Evolutionary conservation across 192 early-diverging fungal genomes (phyloP), one percentile per base, ranked within the genome.

Genomic region (Podila epicladia): DNA sequence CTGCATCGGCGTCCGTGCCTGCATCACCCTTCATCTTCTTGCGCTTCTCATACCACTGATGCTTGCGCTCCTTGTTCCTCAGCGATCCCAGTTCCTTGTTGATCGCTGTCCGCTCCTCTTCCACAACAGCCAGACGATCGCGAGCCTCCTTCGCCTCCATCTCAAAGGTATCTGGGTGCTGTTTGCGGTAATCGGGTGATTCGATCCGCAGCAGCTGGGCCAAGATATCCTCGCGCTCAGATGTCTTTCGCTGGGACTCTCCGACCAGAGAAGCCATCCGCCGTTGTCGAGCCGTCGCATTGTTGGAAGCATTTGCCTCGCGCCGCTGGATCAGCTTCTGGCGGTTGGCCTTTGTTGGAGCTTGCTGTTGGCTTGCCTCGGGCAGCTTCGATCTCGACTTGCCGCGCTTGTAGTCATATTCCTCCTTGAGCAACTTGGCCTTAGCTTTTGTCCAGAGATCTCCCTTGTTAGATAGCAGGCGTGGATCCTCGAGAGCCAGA

Each of bases 21-120:
- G 65, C 57, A 9, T 75, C 75, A 8, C 58, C 68, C 19, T 72
- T 69, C 37, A 73, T 63, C 35, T 80, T 71, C 57, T 89, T 87
- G 32, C 79, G 75, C 67, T 83, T 83, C 59, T 89, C 86, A 29
- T 89, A 89, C 88, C 88, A 89, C 58, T 87, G 88, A 64, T 89
- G 88, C 65, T 89, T 89, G 57, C 88, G 83, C 69, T 89, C 88
- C 68, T 89, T 86, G 28, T 83, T 79, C 62, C 85, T 86, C 15
- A 87, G 71, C 9, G 67, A 75, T 1, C 67, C 65, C 32, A 86
- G 37, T 35, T 87, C 73, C 35, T 83, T 74, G 17, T 58, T 67
- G 15, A 87, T 33, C 19, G 72, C 65, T 0, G 41, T 26, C 50
- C 75, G 62, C n/a, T 76, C 69, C 7, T 60, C 50, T 66, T 86